These are phyloP conservation scores for Magnusiomyces suaveolens DNA, from an alignment of 1,139 yeast genomes.

Conservation along the genomic window DNA sequence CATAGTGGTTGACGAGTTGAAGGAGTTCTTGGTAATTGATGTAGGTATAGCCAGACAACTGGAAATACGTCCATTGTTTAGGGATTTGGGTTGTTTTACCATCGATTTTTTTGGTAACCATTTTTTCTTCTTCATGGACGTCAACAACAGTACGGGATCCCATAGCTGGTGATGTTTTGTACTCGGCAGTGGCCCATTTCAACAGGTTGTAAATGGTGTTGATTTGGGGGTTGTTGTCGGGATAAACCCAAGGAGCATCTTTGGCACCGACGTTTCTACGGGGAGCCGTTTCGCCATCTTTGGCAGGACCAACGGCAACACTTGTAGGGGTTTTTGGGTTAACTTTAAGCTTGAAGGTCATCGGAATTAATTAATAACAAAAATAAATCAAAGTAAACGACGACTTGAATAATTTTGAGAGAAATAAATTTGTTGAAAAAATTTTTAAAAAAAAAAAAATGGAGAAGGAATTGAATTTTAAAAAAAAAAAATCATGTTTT, in stretches of 20 bases:
- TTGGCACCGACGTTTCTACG: slow-evolving; percentile 61
- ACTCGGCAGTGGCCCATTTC: slow-evolving; percentile 51
- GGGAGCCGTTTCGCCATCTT: slow-evolving; percentile 84
- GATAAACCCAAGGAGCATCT: slow-evolving; percentile 37
- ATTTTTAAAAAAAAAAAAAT: no score
- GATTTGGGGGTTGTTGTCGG: slow-evolving; percentile 28
- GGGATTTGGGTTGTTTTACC: slow-evolving; percentile 65
- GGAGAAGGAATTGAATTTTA: no score
- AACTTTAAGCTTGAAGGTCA: no score
- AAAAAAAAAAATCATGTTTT: no score
- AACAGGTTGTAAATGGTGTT: slow-evolving; percentile 63
- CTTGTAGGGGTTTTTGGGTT: no score
- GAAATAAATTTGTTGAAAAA: no score
- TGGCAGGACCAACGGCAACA: slow-evolving; percentile 73
- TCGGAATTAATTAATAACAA: no score
- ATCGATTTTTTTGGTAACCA: slow-evolving; percentile 63
- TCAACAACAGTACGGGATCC: slow-evolving; percentile 75
- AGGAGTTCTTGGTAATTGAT: slow-evolving; percentile 53
- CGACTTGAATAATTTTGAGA: no score
- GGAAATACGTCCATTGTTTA: slow-evolving; percentile 83
- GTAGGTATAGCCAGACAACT: slow-evolving; percentile 61
- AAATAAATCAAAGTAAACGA: no score
- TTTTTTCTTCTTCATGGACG: slow-evolving; percentile 65
- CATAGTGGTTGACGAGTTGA: slow-evolving; percentile 43
- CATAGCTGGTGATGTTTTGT: slow-evolving; percentile 50